phyloP scores from a whole-genome alignment of 2,329 filamentous ascomycete genomes.

The Seiridium cupressi region DNA sequence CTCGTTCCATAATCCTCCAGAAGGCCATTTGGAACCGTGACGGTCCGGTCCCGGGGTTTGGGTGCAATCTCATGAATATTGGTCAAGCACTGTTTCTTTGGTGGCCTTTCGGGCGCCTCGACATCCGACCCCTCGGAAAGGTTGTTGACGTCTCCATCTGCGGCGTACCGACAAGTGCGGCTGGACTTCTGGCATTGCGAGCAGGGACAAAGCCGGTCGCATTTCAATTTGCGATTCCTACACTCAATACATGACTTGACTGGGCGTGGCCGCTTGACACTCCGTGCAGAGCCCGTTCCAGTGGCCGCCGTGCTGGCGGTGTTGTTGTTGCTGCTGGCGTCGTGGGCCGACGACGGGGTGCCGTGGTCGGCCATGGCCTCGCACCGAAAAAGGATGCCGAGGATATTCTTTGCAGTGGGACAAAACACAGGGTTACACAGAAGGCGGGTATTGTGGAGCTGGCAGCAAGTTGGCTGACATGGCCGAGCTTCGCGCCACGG shows the following conservation, averaged over 20 bases:
- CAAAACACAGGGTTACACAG: background rate
- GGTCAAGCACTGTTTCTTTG: conserved; percentile 19
- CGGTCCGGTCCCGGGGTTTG: conserved; percentile 24
- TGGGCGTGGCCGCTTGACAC: conserved; percentile 52
- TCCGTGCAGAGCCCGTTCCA: conserved; percentile 27
- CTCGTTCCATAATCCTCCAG: conserved; percentile 48
- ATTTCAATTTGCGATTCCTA: conserved; percentile 55
- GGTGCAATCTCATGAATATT: conserved; percentile 6
- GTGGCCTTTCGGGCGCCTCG: conserved; percentile 20
- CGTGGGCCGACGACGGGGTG: conserved; percentile 11
- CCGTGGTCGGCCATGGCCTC: conserved; percentile 9
- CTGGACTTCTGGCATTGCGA: conserved; percentile 58
- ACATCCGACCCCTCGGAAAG: conserved; percentile 48
- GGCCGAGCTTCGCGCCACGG: background rate
- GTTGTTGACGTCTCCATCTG: conserved; percentile 45
- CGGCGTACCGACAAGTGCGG: conserved; percentile 50
- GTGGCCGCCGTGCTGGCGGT: background rate
- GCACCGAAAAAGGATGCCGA: background rate
- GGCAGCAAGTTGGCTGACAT: background rate
- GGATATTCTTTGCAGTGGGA: background rate
- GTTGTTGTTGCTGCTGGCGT: background rate
- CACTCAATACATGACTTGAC: conserved; percentile 58
- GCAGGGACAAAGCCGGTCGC: conserved; percentile 55
- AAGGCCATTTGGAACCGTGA: conserved; percentile 21
- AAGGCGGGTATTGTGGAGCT: background rate